phyloP scores from a whole-genome alignment of 2,329 filamentous ascomycete genomes.

The Claviceps capensis region DNA sequence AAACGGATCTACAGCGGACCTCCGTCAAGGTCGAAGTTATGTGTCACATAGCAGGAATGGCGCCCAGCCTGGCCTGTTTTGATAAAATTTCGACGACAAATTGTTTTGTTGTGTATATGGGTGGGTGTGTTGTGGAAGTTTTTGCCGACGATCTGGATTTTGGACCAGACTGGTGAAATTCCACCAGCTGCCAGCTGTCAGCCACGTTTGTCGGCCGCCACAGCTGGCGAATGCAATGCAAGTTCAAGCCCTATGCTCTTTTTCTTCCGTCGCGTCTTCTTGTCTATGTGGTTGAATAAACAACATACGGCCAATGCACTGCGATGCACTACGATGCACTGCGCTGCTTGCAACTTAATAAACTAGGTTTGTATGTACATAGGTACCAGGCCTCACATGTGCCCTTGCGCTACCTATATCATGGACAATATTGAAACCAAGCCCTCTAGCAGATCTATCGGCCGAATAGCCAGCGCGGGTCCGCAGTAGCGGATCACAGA shows the following conservation, averaged over 20 bases:
- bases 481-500: not conserved
- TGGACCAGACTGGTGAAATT: not conserved
- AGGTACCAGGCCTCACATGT: not conserved
- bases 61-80: not conserved
- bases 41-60: not conserved
- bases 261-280: not conserved
- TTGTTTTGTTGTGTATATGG: not conserved
- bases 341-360: not conserved
- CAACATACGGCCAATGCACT: not conserved
- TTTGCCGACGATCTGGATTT: not conserved
- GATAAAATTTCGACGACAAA: not conserved
- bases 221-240: not conserved
- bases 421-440: not conserved
- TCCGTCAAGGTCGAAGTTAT: not conserved
- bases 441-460: not conserved
- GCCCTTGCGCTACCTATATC: not conserved
- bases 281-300: not conserved
- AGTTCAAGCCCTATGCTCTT: not conserved
- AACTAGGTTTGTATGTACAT: not conserved
- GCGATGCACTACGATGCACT: not conserved
- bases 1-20: conserved; percentile 1
- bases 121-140: not conserved
- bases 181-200: not conserved
- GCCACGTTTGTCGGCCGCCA: not conserved
- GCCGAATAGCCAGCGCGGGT: not conserved